A percentile compares a stretch with the other conserved stretches of the same genome.
Conservation (phyloP, 345 rosid species). For the Euphorbia lathyris region DNA sequence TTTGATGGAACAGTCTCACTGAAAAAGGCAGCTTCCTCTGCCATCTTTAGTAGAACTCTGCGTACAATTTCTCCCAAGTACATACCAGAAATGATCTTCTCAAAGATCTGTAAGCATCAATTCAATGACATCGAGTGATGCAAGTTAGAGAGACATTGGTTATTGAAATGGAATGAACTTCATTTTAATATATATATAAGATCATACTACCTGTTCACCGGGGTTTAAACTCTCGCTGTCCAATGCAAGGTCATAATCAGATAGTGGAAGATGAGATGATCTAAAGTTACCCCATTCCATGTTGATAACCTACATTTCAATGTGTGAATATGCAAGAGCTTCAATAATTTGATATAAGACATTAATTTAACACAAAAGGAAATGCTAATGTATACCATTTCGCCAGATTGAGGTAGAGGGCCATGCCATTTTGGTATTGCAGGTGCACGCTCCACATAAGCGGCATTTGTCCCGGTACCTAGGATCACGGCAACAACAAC, state of each 20-base stretch:
- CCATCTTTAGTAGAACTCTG: conserved; percentile 74
- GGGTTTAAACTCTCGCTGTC: conserved; percentile 86
- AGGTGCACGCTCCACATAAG: conserved; percentile 84
- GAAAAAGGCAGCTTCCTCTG: conserved; percentile 83
- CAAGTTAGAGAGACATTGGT: not conserved
- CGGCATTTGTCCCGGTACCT: conserved; percentile 97
- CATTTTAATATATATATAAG: not conserved
- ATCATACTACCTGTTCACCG: conserved; percentile 72
- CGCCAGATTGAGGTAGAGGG: conserved; percentile 71
- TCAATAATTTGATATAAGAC: conserved; percentile 2
- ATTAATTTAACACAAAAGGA: not conserved
- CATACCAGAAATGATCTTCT: conserved; percentile 94
- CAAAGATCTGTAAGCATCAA: conserved; percentile 56
- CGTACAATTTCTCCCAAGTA: conserved; percentile 94
- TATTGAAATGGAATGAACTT: not conserved
- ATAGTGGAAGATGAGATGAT: conserved; percentile 85
- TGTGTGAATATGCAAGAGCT: not conserved
- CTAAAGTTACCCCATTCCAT: conserved; percentile 99
- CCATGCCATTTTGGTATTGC: conserved; percentile 98
- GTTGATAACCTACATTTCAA: conserved; percentile 68
- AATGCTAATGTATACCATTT: conserved; percentile 57
- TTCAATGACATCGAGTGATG: not conserved
- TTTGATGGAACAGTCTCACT: conserved; percentile 73
- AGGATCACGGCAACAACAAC: conserved; percentile 84
- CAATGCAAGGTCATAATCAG: conserved; percentile 68